Base-by-base conservation (phyloP, 2,329 filamentous ascomycete genomes). In the Colletotrichum cuscutae region DNA sequence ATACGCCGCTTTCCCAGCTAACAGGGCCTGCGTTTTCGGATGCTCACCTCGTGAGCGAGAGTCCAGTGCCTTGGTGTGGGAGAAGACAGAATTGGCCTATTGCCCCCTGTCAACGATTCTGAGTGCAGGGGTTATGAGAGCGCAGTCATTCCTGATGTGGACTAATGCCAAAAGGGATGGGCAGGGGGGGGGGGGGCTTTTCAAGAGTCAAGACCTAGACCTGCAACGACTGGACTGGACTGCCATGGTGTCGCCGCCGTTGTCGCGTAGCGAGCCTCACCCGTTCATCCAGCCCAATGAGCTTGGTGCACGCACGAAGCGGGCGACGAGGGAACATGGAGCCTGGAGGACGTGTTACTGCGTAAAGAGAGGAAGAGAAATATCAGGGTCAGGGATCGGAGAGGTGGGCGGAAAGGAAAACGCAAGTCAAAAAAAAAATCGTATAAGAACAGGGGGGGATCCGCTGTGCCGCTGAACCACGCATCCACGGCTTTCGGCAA, bases 401-500 rank as follows among this genome's bases (percentile, higher is more conserved):
- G 42, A 49, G 54, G 66, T 61, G 60, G 58, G 35, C 65, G 53
- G 59, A 74, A 46, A 24, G 53, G 75, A 13, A 78, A 79, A 56
- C 76, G 75, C 15, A 49, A n/a, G 19, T n/a, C 6, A 49, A 49
- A 49, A 49, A 46, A 49, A 49, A 22, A 49, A n/a, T 19, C 15
- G 15, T 42, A 15, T 15, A 22, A 49, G 74, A 65, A 72, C 32
- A 35, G 77, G 71, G 76, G 77, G 77, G 22, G 75, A 69, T 22
- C 42, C 19, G 19, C 42, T 49, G 19, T 42, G 37, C 32, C 59
- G 30, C 30, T 64, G n/a, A 53, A 71, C 64, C 30, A 37, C 63
- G 1, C 37, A 35, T 8, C 37, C 69, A 42, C 69, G 65, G 70
- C 65, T 56, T 69, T 72, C 70, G 66, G 70, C 69, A 72, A 72